Evolutionary conservation across 2,329 filamentous ascomycete genomes (phyloP).

Genomic region (Arthrobotrys megalospora): DNA sequence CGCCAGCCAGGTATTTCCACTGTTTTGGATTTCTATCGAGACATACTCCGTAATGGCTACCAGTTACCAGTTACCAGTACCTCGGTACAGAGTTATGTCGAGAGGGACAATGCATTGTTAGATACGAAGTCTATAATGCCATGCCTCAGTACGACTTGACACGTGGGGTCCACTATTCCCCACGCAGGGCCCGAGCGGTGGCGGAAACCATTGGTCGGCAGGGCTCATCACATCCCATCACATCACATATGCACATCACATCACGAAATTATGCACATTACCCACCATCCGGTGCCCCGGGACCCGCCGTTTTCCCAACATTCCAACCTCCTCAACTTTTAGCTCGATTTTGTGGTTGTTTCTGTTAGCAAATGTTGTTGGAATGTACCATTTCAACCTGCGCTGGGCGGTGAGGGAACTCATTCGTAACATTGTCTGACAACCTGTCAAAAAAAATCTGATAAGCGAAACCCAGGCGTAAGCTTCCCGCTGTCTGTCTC

Average conservation of each 20-base stretch:
- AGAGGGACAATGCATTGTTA: constrained; percentile 26
- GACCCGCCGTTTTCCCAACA: constrained; percentile 32
- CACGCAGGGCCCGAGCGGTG: constrained; percentile 18
- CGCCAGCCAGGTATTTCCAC: constrained; percentile 4
- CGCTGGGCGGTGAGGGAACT: background rate
- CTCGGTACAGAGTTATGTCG: constrained; percentile 4
- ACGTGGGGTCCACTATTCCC: constrained; percentile 20
- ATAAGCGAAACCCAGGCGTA: constrained; percentile 3
- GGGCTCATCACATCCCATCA: constrained; percentile 12
- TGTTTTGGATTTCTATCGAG: constrained; percentile 17
- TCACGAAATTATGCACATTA: constrained; percentile 31
- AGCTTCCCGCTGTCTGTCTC: constrained; percentile 11
- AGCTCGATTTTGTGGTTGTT: background rate
- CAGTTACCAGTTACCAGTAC: constrained; percentile 26
- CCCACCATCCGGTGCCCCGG: constrained; percentile 32
- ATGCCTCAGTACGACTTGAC: constrained; percentile 27
- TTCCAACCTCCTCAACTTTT: constrained; percentile 8
- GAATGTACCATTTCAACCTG: background rate
- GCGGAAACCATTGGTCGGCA: constrained; percentile 16
- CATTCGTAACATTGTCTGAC: background rate
- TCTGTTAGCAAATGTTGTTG: constrained; percentile 20
- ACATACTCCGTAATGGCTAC: constrained; percentile 6
- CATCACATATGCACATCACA: constrained; percentile 35
- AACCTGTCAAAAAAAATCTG: constrained; percentile 14
- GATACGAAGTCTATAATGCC: constrained; percentile 1